Percentiles rank a stretch among this genome's conserved stretches.
phyloP scores from a whole-genome alignment of 768 basidiomycete species.

The Coprinopsis cinerea region DNA sequence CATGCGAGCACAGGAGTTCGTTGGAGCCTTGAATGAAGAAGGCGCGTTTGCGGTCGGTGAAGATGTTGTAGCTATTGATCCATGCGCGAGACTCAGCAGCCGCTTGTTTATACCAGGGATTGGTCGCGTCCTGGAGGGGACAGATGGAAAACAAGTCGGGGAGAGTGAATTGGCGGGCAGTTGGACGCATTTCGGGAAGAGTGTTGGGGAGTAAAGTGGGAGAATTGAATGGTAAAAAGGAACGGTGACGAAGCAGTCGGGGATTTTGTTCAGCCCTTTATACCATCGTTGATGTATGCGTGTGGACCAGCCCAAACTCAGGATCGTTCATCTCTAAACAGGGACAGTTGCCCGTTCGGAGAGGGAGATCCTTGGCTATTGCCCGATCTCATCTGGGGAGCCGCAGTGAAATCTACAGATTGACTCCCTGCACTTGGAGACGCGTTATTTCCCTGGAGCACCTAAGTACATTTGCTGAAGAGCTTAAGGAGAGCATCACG shows the following conservation, averaged over 20 bases:
- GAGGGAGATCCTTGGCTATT: not conserved
- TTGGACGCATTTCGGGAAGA: constrained; percentile 3
- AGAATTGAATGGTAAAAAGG: not conserved
- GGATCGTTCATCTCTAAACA: constrained; percentile 1
- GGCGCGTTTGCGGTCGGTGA: constrained; percentile 55
- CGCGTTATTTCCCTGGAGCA: not conserved
- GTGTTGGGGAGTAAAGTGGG: not conserved
- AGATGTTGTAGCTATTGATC: constrained; percentile 55
- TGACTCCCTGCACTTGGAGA: not conserved
- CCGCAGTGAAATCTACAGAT: constrained; percentile 7
- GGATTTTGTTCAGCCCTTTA: not conserved
- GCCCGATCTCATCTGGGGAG: constrained; percentile 10
- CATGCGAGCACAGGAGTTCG: constrained; percentile 56
- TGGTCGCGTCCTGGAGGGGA: constrained; percentile 42
- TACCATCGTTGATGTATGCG: constrained; percentile 2
- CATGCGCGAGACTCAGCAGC: constrained; percentile 54
- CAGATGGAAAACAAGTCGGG: constrained; percentile 51
- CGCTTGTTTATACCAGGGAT: constrained; percentile 51
- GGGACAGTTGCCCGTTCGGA: not conserved
- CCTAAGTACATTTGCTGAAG: not conserved
- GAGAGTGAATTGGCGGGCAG: constrained; percentile 36
- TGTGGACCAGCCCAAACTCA: constrained; percentile 1
- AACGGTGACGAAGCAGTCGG: not conserved
- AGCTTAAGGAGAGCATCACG: not conserved
- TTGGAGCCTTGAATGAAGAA: constrained; percentile 58